Evolutionary conservation across 306 rosid species (phyloP).

Genomic region (Citrullus amarus): DNA sequence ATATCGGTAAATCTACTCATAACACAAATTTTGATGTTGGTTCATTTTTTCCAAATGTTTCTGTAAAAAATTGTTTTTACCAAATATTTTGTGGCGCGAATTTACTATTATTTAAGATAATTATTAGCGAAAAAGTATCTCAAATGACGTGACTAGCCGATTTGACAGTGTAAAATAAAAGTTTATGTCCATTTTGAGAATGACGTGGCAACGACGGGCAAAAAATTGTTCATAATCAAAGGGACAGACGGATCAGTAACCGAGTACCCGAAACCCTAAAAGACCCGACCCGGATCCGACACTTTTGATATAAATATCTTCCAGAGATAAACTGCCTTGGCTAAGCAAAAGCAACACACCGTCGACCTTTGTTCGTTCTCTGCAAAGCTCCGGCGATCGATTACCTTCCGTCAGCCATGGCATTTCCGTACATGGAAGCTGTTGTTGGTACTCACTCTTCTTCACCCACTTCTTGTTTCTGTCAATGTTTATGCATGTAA

Average conservation of each 20-base stretch:
- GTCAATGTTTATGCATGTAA: background rate
- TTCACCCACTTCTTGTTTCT: background rate
- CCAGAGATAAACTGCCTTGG: too few species aligned
- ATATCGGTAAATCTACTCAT: too few species aligned
- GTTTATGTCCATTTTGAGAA: background rate
- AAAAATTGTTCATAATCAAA: background rate
- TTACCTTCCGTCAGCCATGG: slow-evolving; percentile 35
- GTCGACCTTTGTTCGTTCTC: background rate
- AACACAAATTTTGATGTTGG: too few species aligned
- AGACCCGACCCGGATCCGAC: background rate
- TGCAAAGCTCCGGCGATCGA: background rate
- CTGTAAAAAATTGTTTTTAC: too few species aligned
- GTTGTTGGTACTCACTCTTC: slow-evolving; percentile 57
- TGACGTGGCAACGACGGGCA: background rate
- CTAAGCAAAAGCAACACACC: background rate
- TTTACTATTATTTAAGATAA: background rate
- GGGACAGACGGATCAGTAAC: background rate
- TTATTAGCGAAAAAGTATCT: background rate
- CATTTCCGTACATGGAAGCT: slow-evolving; percentile 87
- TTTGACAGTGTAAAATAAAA: background rate
- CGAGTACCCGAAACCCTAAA: background rate
- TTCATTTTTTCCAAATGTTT: too few species aligned
- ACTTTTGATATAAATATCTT: background rate
- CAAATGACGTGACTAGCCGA: background rate
- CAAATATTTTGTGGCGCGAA: background rate